phyloP scores from a whole-genome alignment of 2,329 filamentous ascomycete genomes.

The Zopfia rhizophila region DNA sequence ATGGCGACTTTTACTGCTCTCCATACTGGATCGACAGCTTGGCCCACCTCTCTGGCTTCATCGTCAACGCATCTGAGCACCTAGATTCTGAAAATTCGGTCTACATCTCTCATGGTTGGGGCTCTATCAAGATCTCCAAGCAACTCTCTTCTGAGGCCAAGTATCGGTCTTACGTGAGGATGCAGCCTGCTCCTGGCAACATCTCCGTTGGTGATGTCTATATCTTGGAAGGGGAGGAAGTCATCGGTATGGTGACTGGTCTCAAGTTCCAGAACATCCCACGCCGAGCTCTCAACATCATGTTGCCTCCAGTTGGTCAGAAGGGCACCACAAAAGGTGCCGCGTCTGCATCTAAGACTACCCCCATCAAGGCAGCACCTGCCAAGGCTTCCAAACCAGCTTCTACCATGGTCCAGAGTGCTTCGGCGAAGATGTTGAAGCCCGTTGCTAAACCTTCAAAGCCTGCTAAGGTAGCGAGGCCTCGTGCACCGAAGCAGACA shows the following conservation, averaged over 20 bases:
- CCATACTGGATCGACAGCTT: constrained; percentile 70
- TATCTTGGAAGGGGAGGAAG: constrained; percentile 68
- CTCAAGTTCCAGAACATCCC: constrained; percentile 75
- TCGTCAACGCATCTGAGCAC: constrained; percentile 68
- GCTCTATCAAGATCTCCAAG: constrained; percentile 67
- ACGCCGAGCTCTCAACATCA: constrained; percentile 72
- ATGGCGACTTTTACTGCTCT: constrained; percentile 67
- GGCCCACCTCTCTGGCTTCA: constrained; percentile 68
- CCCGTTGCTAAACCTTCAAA: constrained; percentile 63
- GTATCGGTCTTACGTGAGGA: constrained; percentile 70
- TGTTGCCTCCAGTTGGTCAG: constrained; percentile 69
- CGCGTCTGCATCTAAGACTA: constrained; percentile 43
- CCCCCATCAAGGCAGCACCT: constrained; percentile 46
- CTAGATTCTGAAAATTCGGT: constrained; percentile 69
- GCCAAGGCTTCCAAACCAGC: constrained; percentile 43
- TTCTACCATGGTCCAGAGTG: constrained; percentile 43
- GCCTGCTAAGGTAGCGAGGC: constrained; percentile 61
- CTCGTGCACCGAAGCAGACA: constrained; percentile 55
- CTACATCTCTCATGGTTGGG: constrained; percentile 72
- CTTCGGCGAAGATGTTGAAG: constrained; percentile 59
- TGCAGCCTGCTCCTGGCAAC: constrained; percentile 66
- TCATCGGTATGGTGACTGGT: constrained; percentile 68
- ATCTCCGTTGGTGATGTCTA: constrained; percentile 70
- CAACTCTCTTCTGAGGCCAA: constrained; percentile 62
- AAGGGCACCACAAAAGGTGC: constrained; percentile 53